Conservation (phyloP, 371 early-diverging fungal species). For the Zychaea mexicana region DNA sequence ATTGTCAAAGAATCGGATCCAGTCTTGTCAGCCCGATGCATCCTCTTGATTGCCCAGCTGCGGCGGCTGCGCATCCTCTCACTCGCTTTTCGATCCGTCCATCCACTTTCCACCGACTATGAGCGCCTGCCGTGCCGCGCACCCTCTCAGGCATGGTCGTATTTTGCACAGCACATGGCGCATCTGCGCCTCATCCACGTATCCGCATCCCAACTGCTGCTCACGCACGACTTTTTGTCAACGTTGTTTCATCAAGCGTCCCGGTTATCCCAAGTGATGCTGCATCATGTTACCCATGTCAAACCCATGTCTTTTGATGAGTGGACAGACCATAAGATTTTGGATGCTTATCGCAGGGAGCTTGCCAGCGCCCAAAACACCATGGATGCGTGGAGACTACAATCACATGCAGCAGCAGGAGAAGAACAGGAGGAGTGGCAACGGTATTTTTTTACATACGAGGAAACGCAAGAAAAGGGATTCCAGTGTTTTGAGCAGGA, state of each 20-base stretch:
- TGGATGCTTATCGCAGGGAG: slow-evolving; percentile 5
- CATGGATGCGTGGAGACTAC: slow-evolving; percentile 17
- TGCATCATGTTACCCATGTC: slow-evolving; percentile 35
- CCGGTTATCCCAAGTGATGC: slow-evolving; percentile 28
- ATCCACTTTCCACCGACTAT: slow-evolving; percentile 23
- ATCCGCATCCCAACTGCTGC: slow-evolving; percentile 26
- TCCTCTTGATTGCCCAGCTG: slow-evolving; percentile 22
- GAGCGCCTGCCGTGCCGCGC: slow-evolving; percentile 38
- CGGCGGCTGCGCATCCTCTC: slow-evolving; percentile 30
- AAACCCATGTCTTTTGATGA: neutral
- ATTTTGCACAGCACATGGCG: slow-evolving; percentile 26
- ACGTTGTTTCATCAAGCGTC: slow-evolving; percentile 17
- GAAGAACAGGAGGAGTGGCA: neutral
- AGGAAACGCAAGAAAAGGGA: slow-evolving; percentile 28
- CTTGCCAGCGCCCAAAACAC: slow-evolving; percentile 7
- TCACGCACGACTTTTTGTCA: slow-evolving; percentile 29
- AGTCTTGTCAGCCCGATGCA: slow-evolving; percentile 13
- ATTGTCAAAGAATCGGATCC: slow-evolving; percentile 38
- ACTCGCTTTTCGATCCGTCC: slow-evolving; percentile 32
- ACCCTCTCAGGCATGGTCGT: slow-evolving; percentile 29
- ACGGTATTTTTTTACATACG: slow-evolving; percentile 20
- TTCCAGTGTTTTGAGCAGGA: slow-evolving; percentile 31
- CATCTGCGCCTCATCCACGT: slow-evolving; percentile 33
- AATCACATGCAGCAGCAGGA: too few relatives aligned
- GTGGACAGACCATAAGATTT: neutral